A percentile compares a stretch with the other conserved stretches of the same genome.
Evolutionary conservation across 495 filamentous ascomycete species (phyloP).

Genomic region (Apodospora peruviana): DNA sequence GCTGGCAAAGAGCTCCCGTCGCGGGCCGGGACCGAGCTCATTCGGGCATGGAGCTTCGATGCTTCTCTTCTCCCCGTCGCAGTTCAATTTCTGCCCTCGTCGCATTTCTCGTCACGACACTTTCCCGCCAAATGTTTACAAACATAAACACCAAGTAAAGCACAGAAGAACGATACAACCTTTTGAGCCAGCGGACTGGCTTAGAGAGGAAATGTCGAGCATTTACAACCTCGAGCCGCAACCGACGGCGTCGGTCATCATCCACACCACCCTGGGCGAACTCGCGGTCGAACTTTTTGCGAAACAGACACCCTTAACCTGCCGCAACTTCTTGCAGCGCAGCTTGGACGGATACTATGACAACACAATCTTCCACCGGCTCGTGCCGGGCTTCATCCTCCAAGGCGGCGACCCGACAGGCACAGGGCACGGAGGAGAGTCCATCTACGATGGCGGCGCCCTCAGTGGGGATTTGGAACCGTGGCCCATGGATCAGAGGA

Average conservation of each 20-base stretch:
- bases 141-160: too few species aligned
- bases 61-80: too few species aligned
- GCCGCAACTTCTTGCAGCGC: conserved; percentile 93
- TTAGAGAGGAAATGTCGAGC: conserved; percentile 72
- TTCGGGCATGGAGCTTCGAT: too few species aligned
- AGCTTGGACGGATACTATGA: conserved; percentile 93
- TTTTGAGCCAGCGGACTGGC: too few species aligned
- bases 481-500: conserved; percentile 58
- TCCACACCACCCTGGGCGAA: conserved; percentile 85
- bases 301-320: conserved; percentile 83
- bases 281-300: conserved; percentile 89
- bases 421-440: conserved; percentile 85
- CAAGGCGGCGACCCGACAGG: conserved; percentile 85
- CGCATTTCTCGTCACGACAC: too few species aligned
- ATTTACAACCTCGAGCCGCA: conserved; percentile 93
- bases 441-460: conserved; percentile 80
- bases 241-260: conserved; percentile 80
- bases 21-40: too few species aligned
- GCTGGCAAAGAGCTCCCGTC: too few species aligned
- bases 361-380: conserved; percentile 85
- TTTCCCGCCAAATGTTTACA: too few species aligned
- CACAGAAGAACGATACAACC: too few species aligned
- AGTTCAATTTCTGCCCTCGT: too few species aligned
- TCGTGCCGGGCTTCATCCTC: conserved; percentile 85
- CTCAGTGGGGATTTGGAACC: conserved; percentile 58